A percentile compares a stretch with the other conserved stretches of the same genome.
phyloP scores from a whole-genome alignment of 257 asterid genomes.

The Capsicum pubescens region DNA sequence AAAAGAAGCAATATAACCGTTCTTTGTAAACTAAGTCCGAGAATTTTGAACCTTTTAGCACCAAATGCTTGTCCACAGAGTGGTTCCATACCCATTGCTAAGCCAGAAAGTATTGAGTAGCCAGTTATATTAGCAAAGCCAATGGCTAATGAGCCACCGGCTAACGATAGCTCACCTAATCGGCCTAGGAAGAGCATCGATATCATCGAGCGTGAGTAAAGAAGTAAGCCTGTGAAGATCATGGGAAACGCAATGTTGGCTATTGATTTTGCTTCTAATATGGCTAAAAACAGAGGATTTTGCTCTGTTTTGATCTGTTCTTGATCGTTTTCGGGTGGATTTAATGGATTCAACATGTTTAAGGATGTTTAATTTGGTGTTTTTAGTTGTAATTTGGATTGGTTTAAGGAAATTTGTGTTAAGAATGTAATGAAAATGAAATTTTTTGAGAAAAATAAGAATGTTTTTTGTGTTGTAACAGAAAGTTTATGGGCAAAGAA shows the following conservation, averaged over 20 bases:
- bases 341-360: not conserved
- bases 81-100: conserved; percentile 69
- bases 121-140: conserved; percentile 64
- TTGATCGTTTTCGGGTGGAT: not conserved
- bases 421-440: not conserved
- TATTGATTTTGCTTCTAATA: conserved; percentile 23
- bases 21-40: conserved; percentile 53
- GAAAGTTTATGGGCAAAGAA: conserved; percentile 20
- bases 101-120: conserved; percentile 65
- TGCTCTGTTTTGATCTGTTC: not conserved
- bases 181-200: conserved; percentile 29
- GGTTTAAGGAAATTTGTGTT: not conserved
- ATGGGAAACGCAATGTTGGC: conserved; percentile 23
- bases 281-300: conserved; percentile 10
- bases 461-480: not conserved
- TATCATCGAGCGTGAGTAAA: conserved; percentile 27
- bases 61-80: conserved; percentile 72
- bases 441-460: not conserved
- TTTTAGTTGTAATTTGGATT: not conserved
- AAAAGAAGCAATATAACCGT: conserved; percentile 50
- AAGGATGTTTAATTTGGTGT: not conserved
- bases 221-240: not conserved
- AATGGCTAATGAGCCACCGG: conserved; percentile 62
- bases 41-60: conserved; percentile 51
- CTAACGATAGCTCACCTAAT: conserved; percentile 15